These are phyloP conservation scores for Candida odintsovae DNA, from an alignment of 805 yeast species.

Conservation along the genomic window DNA sequence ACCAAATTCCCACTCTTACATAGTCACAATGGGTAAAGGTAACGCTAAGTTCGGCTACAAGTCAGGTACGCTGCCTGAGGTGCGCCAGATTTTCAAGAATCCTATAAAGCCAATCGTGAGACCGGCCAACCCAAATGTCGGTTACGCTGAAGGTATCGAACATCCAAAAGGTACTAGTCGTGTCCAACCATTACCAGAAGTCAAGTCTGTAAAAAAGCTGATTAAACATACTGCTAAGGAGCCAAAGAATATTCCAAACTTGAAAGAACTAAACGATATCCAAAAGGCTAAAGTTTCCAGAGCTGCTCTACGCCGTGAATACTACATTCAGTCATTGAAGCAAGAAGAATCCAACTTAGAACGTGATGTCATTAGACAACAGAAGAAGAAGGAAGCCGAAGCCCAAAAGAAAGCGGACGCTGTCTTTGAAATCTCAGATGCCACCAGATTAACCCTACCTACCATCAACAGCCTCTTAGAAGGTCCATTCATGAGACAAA, in stretches of 20 bases:
- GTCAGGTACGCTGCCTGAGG: constrained; percentile 78
- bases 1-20: background rate
- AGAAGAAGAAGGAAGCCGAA: constrained; percentile 22
- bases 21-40: constrained; percentile 38
- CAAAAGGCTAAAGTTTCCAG: constrained; percentile 26
- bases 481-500: constrained; percentile 65
- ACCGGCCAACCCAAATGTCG: constrained; percentile 46
- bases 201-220: constrained; percentile 54
- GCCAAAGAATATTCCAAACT: constrained; percentile 31
- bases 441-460: constrained; percentile 67
- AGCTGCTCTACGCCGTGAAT: constrained; percentile 68
- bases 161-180: constrained; percentile 63
- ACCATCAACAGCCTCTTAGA: constrained; percentile 62
- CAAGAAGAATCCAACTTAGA: constrained; percentile 31
- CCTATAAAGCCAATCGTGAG: constrained; percentile 38
- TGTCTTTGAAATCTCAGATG: constrained; percentile 39
- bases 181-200: constrained; percentile 45
- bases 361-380: constrained; percentile 27
- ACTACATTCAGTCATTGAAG: constrained; percentile 51
- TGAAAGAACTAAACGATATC: constrained; percentile 18
- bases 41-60: constrained; percentile 45
- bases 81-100: constrained; percentile 69
- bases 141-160: constrained; percentile 66
- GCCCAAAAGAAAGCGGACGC: constrained; percentile 27
- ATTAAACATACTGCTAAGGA: constrained; percentile 46